phyloP scores from a whole-genome alignment of 352 stramenopile genomes.

The Globisporangium yorkense region DNA sequence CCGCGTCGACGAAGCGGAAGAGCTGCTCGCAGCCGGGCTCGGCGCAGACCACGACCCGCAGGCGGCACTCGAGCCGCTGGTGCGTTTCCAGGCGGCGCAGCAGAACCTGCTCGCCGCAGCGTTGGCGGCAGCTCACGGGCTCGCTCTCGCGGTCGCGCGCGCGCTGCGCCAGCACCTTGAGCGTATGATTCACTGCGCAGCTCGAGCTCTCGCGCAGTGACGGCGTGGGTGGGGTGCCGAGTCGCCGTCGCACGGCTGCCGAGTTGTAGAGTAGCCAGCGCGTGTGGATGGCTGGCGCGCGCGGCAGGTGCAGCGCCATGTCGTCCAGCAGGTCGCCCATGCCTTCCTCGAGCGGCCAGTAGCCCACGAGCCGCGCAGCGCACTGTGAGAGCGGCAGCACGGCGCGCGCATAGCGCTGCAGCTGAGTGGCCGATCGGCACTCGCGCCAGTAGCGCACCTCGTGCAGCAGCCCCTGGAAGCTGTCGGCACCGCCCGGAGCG shows the following conservation, averaged over 20 bases:
- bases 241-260: slow-evolving; percentile 29
- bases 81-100: slow-evolving; percentile 44
- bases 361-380: slow-evolving; percentile 30
- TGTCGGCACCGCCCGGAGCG: slow-evolving; percentile 23
- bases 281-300: slow-evolving; percentile 35
- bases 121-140: slow-evolving; percentile 30
- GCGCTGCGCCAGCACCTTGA: slow-evolving; percentile 57
- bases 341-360: slow-evolving; percentile 79
- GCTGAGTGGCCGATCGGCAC: slow-evolving; percentile 27
- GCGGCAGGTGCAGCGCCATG: slow-evolving; percentile 47
- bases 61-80: slow-evolving; percentile 33
- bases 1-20: slow-evolving; percentile 26
- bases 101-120: slow-evolving; percentile 31
- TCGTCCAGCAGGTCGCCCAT: slow-evolving; percentile 69
- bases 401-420: slow-evolving; percentile 22
- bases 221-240: slow-evolving; percentile 51
- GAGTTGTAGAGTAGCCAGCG: slow-evolving; percentile 52
- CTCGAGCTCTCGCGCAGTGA: slow-evolving; percentile 57
- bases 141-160: slow-evolving; percentile 40
- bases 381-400: slow-evolving; percentile 41
- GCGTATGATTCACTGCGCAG: slow-evolving; percentile 61
- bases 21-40: slow-evolving; percentile 37
- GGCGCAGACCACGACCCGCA: slow-evolving; percentile 49
- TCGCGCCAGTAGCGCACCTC: slow-evolving; percentile 67
- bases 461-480: slow-evolving; percentile 58